Evolutionary conservation across 352 stramenopile genomes (phyloP), one percentile per base, ranked within the genome.

Genomic region (Phytophthora pluvialis): DNA sequence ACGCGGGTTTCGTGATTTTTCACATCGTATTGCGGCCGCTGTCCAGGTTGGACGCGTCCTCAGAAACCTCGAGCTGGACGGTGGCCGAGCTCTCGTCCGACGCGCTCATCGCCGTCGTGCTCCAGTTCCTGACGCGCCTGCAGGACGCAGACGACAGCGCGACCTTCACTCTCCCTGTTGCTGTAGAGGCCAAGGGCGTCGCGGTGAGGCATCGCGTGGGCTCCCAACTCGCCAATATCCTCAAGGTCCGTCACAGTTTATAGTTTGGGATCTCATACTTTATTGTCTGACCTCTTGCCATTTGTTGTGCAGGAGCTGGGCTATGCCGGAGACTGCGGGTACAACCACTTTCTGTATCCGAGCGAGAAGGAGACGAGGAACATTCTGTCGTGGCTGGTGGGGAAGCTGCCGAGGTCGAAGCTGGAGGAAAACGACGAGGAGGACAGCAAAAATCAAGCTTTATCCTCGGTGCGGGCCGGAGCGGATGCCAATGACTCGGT

Each of bases 291-390:
- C 11, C 9, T 39, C 21, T 46, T 49, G 36, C 53, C 45, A 51
- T 48, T 40, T 31, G n/a, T 35, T 33, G 32, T 31, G 1, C 44
- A 94, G 86, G 80, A 91, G 26, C 70, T 93, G 11, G 89, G 89
- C 4, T 97, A 92, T 61, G 75, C 73, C 16, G 85, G 86, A 13
- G 88, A 97, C 48, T 95, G 86, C 53, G 88, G 89, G 0, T 97
- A 97, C 70, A 95, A 95, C 56, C 80, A 95, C 64, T 92, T 97
- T 44, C 61, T 97, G 59, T 97, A 97, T 62, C 89, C 89, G 15
- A 93, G 60, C 15, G 89, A 94, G 70, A 88, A 88, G 52, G 83
- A 94, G 45, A 93, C 89, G 50, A 78, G 83, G 10, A 78, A 71
- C 7, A 89, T 97, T 43, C 64, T 97, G 33, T 86, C 84, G 35